Evolutionary conservation across 129 eudicot genomes (phyloP), one percentile per base, ranked within the genome.

Genomic region (Saposhnikovia divaricata): DNA sequence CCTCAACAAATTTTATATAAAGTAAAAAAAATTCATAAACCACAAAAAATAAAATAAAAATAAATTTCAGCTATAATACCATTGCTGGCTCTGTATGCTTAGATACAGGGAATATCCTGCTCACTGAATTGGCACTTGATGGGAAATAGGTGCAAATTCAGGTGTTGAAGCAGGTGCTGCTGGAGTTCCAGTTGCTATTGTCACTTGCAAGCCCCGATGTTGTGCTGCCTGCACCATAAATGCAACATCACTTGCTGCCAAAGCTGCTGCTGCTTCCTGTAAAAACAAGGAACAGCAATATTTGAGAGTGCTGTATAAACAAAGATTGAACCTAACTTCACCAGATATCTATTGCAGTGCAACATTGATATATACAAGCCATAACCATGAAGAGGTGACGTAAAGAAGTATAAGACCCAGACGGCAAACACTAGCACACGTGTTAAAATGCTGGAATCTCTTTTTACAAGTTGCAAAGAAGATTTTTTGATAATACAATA

Each of bases 191-290:
- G 77, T 88, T 78, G 92, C 93, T 80, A 91, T 81, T 37, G 92
- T 91, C 83, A 91, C 90, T 61, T 91, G 93, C 80, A 91, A 70
- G 59, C 93, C 90, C 80, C 97, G 78, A 68, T 80, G 89, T 61
- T 89, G 93, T 59, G 89, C 97, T 63, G 90, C 84, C 72, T 87
- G 90, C 46, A 91, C 70, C 92, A 89, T 85, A 72, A 86, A 89
- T 46, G 93, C 97, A 75, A 91, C 93, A 80, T 89, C 97, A 42
- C 85, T 63, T 68, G 88, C 92, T 12, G 90, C 90, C 74, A 89
- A 74, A 79, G 93, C 84, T 78, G 90, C 90, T 72, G 77, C 77
- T 23, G 88, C 89, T 81, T 91, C 97, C 97, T 91, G 90, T 42
- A 69, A 79, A 28, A 51, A 40, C 13, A 70, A 71, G 11, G 39